A percentile compares a stretch with the other conserved stretches of the same genome.
Evolutionary conservation across 345 rosid genomes (phyloP).

Genomic region (Gossypium sturtianum): DNA sequence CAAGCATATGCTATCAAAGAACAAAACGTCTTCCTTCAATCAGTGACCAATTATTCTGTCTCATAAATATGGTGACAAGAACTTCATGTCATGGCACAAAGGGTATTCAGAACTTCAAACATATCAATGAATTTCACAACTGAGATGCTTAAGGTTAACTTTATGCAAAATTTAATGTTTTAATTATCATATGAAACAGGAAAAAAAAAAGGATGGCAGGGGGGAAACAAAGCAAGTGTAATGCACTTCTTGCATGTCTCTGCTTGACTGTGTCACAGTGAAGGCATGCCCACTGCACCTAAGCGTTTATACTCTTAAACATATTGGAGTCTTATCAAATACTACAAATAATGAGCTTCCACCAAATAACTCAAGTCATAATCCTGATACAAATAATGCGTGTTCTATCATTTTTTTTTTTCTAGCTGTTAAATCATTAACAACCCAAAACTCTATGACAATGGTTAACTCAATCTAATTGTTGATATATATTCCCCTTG

Average conservation of each 20-base stretch:
- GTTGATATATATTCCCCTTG: not conserved
- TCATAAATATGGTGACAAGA: not conserved
- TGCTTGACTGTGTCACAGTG: not conserved
- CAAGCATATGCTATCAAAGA: not conserved
- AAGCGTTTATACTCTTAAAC: not conserved
- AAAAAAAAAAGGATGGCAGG: not conserved
- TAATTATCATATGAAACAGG: not conserved
- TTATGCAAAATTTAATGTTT: not conserved
- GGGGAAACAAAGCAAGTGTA: not conserved
- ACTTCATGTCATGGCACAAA: not conserved
- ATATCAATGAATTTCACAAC: not conserved
- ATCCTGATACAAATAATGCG: not conserved
- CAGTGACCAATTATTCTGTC: not conserved
- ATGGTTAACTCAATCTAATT: not conserved
- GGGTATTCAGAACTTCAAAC: not conserved
- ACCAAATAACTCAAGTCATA: not conserved
- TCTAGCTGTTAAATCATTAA: not conserved
- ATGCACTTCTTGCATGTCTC: not conserved
- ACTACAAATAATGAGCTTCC: not conserved
- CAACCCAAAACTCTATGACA: not conserved
- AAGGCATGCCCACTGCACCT: not conserved
- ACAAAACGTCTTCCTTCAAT: not conserved
- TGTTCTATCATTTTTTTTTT: not conserved
- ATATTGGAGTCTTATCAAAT: not conserved
- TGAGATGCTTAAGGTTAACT: not conserved